Evolutionary conservation across 306 rosid species (phyloP), one percentile per base, ranked within the genome.

Genomic region (Pachyrhizus erosus): DNA sequence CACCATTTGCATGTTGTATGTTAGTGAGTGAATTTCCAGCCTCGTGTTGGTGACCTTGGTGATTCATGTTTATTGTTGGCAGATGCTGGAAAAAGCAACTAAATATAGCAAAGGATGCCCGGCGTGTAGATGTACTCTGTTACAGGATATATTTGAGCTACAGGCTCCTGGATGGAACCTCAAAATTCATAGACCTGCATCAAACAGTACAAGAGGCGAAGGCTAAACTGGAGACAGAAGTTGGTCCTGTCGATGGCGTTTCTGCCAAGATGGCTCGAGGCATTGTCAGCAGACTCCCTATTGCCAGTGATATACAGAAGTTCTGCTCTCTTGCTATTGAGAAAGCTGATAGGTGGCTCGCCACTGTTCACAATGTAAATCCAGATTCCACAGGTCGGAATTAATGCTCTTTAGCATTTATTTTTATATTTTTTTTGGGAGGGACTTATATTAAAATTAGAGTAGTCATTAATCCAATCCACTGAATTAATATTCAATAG

Each of bases 1-100:
- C 4, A 72, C 34, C 42, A 37, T 43, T 75, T 76, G 79, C 81
- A 61, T 48, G 58, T 42, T 79, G 69, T 54, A 29, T 20, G 42
- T 71, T 75, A 74, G 43, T 86, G 14, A 70, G 40, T 64, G 55
- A 34, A 58, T 80, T 69, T 76, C 33, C 34, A 66, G 77, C 80
- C 51, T 66, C 20, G 26, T 74, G 55, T 84, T 84, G 84, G 73
- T 73, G 79, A 61, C 65, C 68, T 71, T 91, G 51, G 29, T 90
- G 51, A 61, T 66, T 81, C 54, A 77, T 61, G 75, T 60, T 87
- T 72, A 75, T 45, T 64, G 48, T 49, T 90, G 82, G 81, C 92
- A 96, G 99, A 79, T 89, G 84, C 76, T 96, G 99, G 97, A 96
- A 90, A 88, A 96, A 93, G 89, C 99, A 96, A 86, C 86, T 96